These are phyloP conservation scores for Aspergillus sp. DNA, from an alignment of 2,329 filamentous ascomycete genomes.

Conservation along the genomic window DNA sequence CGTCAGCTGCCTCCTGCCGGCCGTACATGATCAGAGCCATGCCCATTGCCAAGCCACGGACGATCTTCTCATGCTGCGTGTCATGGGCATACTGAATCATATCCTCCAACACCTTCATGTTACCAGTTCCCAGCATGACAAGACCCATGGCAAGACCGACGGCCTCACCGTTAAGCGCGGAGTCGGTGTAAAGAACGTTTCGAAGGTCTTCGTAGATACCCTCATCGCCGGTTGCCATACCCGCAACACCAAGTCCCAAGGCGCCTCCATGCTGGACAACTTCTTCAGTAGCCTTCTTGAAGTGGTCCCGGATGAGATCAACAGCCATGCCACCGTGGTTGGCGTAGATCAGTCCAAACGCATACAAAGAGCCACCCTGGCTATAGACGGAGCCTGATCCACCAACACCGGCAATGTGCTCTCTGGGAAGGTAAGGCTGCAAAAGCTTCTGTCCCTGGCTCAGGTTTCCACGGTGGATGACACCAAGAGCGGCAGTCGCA, in stretches of 20 bases:
- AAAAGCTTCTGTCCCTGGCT: constrained; percentile 89
- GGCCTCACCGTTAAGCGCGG: constrained; percentile 93
- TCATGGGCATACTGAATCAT: constrained; percentile 99
- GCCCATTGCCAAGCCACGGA: constrained; percentile 88
- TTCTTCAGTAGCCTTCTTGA: constrained; percentile 58
- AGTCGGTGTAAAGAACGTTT: constrained; percentile 85
- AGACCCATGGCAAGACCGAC: constrained; percentile 95
- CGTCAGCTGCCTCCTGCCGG: constrained; percentile 89
- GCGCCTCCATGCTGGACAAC: constrained; percentile 97
- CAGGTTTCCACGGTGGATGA: constrained; percentile 94
- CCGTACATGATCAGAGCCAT: constrained; percentile 99
- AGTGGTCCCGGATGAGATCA: constrained; percentile 46
- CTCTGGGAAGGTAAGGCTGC: constrained; percentile 87
- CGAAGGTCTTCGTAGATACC: constrained; percentile 90
- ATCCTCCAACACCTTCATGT: constrained; percentile 85
- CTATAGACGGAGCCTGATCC: constrained; percentile 87
- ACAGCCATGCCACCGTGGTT: constrained; percentile 90
- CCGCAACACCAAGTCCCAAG: constrained; percentile 89
- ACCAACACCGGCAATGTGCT: constrained; percentile 58
- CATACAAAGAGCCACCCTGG: constrained; percentile 92
- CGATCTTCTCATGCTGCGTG: constrained; percentile 98
- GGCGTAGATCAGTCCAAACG: constrained; percentile 92
- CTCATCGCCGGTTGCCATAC: constrained; percentile 92
- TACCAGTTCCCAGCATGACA: constrained; percentile 97
- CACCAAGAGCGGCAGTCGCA: constrained; percentile 89